phyloP scores from a whole-genome alignment of 2,329 filamentous ascomycete species.

The Aspergillus tubingensis region DNA sequence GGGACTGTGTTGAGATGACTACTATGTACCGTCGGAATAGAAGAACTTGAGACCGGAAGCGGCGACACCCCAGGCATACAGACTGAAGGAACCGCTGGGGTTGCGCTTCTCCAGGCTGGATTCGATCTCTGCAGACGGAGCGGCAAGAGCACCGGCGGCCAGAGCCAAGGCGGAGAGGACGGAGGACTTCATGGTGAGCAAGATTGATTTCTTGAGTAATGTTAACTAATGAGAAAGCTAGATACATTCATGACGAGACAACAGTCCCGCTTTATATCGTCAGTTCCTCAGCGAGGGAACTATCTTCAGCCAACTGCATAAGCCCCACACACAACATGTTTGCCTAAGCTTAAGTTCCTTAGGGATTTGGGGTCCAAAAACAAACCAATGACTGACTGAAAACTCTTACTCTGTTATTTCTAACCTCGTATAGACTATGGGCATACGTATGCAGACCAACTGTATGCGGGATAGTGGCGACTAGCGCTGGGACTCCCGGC shows the following conservation, averaged over 20 bases:
- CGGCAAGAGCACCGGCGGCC: neutral
- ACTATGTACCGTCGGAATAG: constrained; percentile 3
- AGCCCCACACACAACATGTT: neutral
- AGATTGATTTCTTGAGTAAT: neutral
- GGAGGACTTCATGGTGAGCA: constrained; percentile 1
- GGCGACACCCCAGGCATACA: constrained; percentile 6
- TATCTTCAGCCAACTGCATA: neutral
- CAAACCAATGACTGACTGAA: neutral
- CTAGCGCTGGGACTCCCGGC: neutral
- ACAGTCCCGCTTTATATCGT: neutral
- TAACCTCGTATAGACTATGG: neutral
- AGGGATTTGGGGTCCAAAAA: neutral
- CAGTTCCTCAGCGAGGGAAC: neutral
- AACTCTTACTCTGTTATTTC: neutral
- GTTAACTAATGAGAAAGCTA: neutral
- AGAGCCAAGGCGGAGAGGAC: constrained; percentile 1
- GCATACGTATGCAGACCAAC: neutral
- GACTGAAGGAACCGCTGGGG: constrained; percentile 1
- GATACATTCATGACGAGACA: no score
- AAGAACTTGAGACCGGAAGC: neutral
- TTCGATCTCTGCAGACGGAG: neutral
- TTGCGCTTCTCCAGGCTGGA: constrained; percentile 2
- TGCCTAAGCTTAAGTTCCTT: neutral
- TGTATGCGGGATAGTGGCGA: neutral
- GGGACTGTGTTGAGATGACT: no score